Conservation (phyloP, 2,329 filamentous ascomycete genomes). For the Elsinoe batatas region DNA sequence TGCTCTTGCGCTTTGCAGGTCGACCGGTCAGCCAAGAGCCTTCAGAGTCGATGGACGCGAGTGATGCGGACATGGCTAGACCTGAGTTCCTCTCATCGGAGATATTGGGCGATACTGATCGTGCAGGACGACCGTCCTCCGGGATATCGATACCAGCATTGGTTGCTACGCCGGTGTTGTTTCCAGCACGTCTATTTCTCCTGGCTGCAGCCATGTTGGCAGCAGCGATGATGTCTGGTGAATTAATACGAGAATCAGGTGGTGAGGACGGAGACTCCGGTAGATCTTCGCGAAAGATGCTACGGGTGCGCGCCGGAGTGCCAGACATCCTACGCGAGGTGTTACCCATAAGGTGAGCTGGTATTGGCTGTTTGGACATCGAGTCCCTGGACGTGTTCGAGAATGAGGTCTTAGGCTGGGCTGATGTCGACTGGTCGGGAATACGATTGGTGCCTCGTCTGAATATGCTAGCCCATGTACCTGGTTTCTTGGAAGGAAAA, state of each 20-base stretch:
- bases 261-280: conserved; percentile 81
- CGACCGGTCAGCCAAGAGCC: conserved; percentile 89
- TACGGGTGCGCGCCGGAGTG: conserved; percentile 69
- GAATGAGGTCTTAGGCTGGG: conserved; percentile 49
- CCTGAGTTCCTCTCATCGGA: conserved; percentile 23
- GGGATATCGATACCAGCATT: not conserved
- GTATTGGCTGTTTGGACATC: conserved; percentile 51
- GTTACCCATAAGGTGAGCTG: conserved; percentile 37
- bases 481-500: conserved; percentile 14
- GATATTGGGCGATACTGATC: conserved; percentile 36
- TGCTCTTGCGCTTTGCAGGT: conserved; percentile 40
- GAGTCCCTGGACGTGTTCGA: conserved; percentile 87
- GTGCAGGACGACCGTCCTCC: conserved; percentile 13
- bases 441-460: conserved; percentile 43
- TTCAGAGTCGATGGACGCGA: conserved; percentile 92
- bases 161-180: conserved; percentile 15
- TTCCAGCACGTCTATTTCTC: conserved; percentile 24
- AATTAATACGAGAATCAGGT: conserved; percentile 69
- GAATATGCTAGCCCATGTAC: conserved; percentile 64
- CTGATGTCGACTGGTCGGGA: conserved; percentile 42
- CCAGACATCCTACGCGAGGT: conserved; percentile 39
- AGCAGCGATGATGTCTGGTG: conserved; percentile 51
- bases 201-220: conserved; percentile 33
- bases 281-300: conserved; percentile 84
- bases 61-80: conserved; percentile 58